Evolutionary conservation across 2,329 filamentous ascomycete species (phyloP).

Genomic region (Nemania sp.): DNA sequence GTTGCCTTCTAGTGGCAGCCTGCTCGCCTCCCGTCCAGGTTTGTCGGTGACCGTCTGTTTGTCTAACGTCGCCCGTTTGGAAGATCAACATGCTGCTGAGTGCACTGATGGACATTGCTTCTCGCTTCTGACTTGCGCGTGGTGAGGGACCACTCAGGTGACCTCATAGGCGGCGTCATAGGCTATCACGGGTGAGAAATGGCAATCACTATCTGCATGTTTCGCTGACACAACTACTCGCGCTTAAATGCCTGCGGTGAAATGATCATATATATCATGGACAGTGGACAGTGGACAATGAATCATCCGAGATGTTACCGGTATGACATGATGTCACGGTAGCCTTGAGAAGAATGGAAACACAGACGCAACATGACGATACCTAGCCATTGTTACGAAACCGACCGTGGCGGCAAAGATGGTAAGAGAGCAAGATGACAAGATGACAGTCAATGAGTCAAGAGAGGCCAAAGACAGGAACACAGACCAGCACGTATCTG

Average conservation of each 20-base stretch:
- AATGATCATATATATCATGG: no score
- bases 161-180: neutral
- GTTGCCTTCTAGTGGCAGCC: neutral
- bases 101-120: no score
- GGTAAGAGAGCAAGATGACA: no score
- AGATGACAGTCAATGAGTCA: no score
- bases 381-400: neutral
- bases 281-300: conserved; percentile 9
- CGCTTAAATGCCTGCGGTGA: neutral
- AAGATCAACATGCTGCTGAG: neutral
- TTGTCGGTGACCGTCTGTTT: neutral
- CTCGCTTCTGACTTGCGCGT: no score
- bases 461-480: conserved; percentile 13
- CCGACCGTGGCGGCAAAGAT: neutral
- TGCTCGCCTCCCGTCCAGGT: neutral
- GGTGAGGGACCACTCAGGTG: no score
- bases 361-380: no score
- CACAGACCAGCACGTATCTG: neutral
- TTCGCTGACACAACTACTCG: neutral
- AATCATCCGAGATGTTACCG: conserved; percentile 1
- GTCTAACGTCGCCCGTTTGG: neutral
- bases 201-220: neutral
- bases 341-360: no score
- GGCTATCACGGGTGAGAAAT: neutral
- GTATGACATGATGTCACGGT: conserved; percentile 28